Percentiles rank a stretch among this genome's conserved stretches.
Conservation (phyloP, 2,329 filamentous ascomycete genomes). For the Cercospora sp. region DNA sequence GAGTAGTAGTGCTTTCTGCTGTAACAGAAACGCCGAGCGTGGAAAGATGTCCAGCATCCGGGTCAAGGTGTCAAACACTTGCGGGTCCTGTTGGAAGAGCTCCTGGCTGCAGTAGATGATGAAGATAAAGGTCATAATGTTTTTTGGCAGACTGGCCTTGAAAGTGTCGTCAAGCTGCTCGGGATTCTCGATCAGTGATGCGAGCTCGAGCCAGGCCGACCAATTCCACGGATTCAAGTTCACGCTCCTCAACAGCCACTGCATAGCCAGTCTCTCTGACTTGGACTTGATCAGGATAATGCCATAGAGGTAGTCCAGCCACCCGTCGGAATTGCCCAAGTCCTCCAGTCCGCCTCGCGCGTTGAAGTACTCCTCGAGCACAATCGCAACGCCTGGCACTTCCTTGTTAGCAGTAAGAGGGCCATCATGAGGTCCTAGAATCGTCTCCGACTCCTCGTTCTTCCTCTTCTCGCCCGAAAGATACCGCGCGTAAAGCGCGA, state of each 20-base stretch:
- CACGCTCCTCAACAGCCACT: constrained; percentile 84
- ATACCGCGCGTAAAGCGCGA: constrained; percentile 89
- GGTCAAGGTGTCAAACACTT: constrained; percentile 71
- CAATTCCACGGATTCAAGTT: constrained; percentile 93
- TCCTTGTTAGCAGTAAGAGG: constrained; percentile 85
- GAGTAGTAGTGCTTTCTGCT: constrained; percentile 80
- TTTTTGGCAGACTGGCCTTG: constrained; percentile 69
- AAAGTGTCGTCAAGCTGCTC: constrained; percentile 67
- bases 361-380: constrained; percentile 78
- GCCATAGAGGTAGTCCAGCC: constrained; percentile 90
- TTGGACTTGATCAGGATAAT: constrained; percentile 88
- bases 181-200: constrained; percentile 71
- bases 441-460: constrained; percentile 96
- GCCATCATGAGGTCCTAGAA: constrained; percentile 87
- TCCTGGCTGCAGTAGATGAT: constrained; percentile 88
- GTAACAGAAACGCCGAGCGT: constrained; percentile 82
- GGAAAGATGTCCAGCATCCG: constrained; percentile 85
- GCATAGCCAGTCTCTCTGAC: constrained; percentile 80
- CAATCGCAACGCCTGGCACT: constrained; percentile 70
- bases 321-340: constrained; percentile 64
- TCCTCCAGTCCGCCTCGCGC: constrained; percentile 51
- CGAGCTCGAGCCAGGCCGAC: constrained; percentile 94
- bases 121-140: constrained; percentile 92
- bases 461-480: constrained; percentile 93
- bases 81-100: constrained; percentile 79